Conservation (phyloP, 768 basidiomycete genomes). For the Termitomyces sp. region DNA sequence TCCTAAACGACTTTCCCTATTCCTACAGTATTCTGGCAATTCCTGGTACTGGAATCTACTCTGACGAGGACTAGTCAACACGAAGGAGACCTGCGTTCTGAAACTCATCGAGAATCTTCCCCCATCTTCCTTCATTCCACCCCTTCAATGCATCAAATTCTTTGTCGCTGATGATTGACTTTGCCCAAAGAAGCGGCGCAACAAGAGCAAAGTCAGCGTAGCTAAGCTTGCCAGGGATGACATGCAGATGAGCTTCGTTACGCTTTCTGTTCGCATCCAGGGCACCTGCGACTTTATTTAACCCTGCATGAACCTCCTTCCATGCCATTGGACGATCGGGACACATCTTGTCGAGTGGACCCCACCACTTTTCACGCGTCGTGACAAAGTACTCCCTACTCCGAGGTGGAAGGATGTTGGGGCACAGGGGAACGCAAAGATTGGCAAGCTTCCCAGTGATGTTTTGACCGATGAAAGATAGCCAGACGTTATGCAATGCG, state of each 20-base stretch:
- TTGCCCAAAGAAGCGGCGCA: conserved; percentile 7
- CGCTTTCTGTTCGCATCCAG: conserved; percentile 9
- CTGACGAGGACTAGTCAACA: conserved; percentile 2
- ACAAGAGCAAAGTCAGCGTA: conserved; percentile 13
- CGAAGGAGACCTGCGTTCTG: neutral
- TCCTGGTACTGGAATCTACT: too few species aligned
- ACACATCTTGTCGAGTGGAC: conserved; percentile 10
- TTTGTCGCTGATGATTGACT: neutral
- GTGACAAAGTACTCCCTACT: conserved; percentile 10
- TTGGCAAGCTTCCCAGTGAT: neutral
- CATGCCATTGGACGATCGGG: conserved; percentile 10
- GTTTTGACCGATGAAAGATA: conserved; percentile 1
- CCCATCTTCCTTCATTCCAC: conserved; percentile 15
- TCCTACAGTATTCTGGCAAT: too few species aligned
- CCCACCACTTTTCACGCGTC: conserved; percentile 13
- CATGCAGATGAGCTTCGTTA: neutral
- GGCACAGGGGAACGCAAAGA: too few species aligned
- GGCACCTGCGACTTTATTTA: conserved; percentile 10
- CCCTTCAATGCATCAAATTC: conserved; percentile 5
- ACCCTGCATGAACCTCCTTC: conserved; percentile 6
- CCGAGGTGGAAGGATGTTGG: conserved; percentile 3
- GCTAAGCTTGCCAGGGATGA: conserved; percentile 7
- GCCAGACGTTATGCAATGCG: conserved; percentile 10
- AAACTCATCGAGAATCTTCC: neutral
- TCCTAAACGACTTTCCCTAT: too few species aligned